Evolutionary conservation across 495 filamentous ascomycete species (phyloP).

Genomic region (Daldinia loculata): DNA sequence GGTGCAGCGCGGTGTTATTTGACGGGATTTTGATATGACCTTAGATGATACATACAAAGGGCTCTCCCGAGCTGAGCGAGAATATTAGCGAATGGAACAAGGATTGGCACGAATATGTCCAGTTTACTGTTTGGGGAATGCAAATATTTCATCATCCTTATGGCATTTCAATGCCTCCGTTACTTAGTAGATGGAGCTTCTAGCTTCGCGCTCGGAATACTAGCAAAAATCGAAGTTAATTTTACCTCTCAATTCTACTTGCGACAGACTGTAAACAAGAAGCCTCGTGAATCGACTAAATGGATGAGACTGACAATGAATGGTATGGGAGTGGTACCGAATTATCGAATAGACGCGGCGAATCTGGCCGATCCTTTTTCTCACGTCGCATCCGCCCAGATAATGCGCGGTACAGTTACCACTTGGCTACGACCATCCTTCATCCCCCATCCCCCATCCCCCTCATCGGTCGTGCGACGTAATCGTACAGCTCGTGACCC

Average conservation of each 20-base stretch:
- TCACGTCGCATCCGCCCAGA: neutral
- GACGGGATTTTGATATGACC: conserved; percentile 1
- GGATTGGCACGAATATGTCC: conserved; percentile 1
- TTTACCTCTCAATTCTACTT: neutral
- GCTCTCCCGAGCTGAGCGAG: conserved; percentile 4
- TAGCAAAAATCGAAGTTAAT: neutral
- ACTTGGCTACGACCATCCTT: neutral
- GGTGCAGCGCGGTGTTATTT: conserved; percentile 37
- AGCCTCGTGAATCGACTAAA: neutral
- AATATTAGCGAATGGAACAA: neutral
- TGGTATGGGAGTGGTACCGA: neutral
- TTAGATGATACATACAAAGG: conserved; percentile 9
- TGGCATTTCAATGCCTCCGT: neutral
- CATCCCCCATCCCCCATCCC: neutral
- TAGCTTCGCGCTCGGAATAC: neutral
- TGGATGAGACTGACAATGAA: neutral
- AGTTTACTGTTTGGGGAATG: neutral
- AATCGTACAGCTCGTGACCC: neutral
- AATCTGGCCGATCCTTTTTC: conserved; percentile 1
- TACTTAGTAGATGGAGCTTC: neutral
- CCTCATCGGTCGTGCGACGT: neutral
- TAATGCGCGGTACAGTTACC: conserved; percentile 4
- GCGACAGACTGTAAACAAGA: neutral
- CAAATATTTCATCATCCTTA: conserved; percentile 6
- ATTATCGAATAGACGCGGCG: neutral